Conservation (phyloP, 2,329 filamentous ascomycete genomes). For the Penicillium sp. region DNA sequence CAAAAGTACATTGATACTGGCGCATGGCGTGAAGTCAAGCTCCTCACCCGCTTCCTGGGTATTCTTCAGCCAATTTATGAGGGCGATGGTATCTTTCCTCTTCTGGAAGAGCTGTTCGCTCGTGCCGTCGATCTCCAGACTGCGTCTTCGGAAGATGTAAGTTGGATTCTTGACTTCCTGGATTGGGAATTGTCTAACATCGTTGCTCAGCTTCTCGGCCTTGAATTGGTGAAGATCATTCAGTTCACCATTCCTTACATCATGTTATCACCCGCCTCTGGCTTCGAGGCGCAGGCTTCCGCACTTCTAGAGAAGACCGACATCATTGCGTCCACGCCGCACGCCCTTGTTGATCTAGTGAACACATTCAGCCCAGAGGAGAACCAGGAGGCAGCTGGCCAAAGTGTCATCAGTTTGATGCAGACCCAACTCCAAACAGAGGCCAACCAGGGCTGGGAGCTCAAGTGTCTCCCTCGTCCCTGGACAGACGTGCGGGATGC, state of each 20-base stretch:
- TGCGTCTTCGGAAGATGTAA: slow-evolving; percentile 85
- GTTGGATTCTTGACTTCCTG: slow-evolving; percentile 34
- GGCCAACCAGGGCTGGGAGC: slow-evolving; percentile 69
- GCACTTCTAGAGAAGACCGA: slow-evolving; percentile 90
- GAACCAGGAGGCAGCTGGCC: slow-evolving; percentile 61
- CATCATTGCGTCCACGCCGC: slow-evolving; percentile 85
- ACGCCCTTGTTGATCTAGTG: slow-evolving; percentile 79
- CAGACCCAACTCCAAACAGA: slow-evolving; percentile 84
- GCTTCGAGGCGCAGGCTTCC: slow-evolving; percentile 69
- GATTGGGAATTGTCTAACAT: slow-evolving; percentile 15
- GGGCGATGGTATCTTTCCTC: slow-evolving; percentile 78
- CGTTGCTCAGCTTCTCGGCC: slow-evolving; percentile 54
- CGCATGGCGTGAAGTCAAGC: slow-evolving; percentile 87
- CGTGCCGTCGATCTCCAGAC: slow-evolving; percentile 92
- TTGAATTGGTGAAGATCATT: slow-evolving; percentile 95
- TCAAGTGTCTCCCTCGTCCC: slow-evolving; percentile 62
- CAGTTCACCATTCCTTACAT: slow-evolving; percentile 90
- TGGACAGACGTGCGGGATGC: slow-evolving; percentile 46
- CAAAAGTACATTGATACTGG: slow-evolving; percentile 70
- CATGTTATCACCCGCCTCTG: slow-evolving; percentile 69
- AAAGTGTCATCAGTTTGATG: slow-evolving; percentile 75
- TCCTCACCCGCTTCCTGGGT: slow-evolving; percentile 83
- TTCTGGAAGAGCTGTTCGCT: slow-evolving; percentile 86
- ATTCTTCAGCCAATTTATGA: slow-evolving; percentile 78
- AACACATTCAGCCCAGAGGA: slow-evolving; percentile 72